A percentile compares a stretch with the other conserved stretches of the same genome.
Conservation (phyloP, 208 protist species). For the Trypanosomatidae sp. region DNA sequence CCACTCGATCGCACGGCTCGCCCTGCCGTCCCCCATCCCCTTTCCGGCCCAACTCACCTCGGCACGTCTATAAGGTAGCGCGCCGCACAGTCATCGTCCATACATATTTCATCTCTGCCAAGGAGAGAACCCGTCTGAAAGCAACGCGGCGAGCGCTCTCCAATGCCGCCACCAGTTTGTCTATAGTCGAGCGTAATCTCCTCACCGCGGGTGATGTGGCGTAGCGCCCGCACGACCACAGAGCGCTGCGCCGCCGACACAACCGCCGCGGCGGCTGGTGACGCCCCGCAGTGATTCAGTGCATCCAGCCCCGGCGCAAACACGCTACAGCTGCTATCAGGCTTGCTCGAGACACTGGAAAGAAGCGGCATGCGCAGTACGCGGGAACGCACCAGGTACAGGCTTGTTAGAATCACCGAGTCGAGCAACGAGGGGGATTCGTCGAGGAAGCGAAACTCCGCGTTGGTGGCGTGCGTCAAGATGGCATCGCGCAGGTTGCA, state of each 20-base stretch:
- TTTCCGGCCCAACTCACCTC: not conserved
- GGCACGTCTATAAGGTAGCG: conserved; percentile 19
- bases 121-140: not conserved
- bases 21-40: not conserved
- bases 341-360: not conserved
- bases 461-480: conserved; percentile 43
- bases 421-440: conserved; percentile 49
- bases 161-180: not conserved
- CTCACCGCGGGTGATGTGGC: conserved; percentile 41
- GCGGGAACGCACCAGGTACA: conserved; percentile 76
- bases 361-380: conserved; percentile 57
- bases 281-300: conserved; percentile 50
- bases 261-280: conserved; percentile 46
- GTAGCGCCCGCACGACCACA: conserved; percentile 67
- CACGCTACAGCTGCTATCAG: conserved; percentile 18
- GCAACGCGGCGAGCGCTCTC: not conserved
- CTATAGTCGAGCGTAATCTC: conserved; percentile 78
- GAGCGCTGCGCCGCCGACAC: conserved; percentile 30
- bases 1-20: not conserved
- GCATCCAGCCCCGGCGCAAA: conserved; percentile 70
- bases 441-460: conserved; percentile 67
- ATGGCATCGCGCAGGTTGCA: conserved; percentile 70
- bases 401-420: conserved; percentile 42
- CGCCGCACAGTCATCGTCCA: conserved; percentile 11
- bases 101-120: not conserved